Evolutionary conservation across 2,329 filamentous ascomycete genomes (phyloP).

Genomic region (Myriosclerotinia curreyana): DNA sequence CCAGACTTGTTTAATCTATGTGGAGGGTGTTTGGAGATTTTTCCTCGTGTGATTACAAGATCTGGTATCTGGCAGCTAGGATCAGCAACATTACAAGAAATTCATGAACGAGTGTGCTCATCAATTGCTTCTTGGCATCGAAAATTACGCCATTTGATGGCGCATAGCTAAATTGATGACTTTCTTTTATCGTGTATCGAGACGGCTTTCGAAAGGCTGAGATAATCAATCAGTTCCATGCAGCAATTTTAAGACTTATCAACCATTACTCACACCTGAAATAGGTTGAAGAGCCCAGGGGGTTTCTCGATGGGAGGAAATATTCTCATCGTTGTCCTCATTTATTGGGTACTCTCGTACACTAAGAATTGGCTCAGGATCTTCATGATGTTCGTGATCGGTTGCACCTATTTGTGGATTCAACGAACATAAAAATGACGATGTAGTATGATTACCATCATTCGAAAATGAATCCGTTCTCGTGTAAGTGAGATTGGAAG

Average conservation of each 20-base stretch:
- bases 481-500: not conserved
- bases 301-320: not conserved
- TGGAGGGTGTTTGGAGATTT: not conserved
- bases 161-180: no score
- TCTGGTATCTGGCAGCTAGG: not conserved
- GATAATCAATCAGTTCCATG: no score
- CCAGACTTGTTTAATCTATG: not conserved
- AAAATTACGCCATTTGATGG: no score
- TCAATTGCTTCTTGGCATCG: no score
- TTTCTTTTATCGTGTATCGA: no score
- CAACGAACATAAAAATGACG: not conserved
- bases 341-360: not conserved
- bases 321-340: not conserved
- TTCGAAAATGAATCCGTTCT: not conserved
- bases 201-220: no score
- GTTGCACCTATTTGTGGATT: not conserved
- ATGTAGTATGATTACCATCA: not conserved
- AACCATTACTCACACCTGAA: not conserved
- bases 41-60: not conserved
- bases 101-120: no score
- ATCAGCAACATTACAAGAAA: not conserved
- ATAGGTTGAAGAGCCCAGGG: not conserved
- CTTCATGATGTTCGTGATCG: not conserved
- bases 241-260: not conserved
- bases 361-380: no score